Evolutionary conservation across 345 rosid species (phyloP).

Genomic region (Arabidopsis thaliana): TAIR10.1 NC_003076.8:7919001-7919500

Average conservation of each 20-base stretch:
- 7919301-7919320: constrained; percentile 1
- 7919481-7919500: constrained; percentile 36
- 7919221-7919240: neutral
- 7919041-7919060: constrained; percentile 63
- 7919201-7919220: neutral
- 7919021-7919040: constrained; percentile 68
- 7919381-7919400: neutral
- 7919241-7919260: neutral
- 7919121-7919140: constrained; percentile 42
- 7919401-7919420: constrained; percentile 10
- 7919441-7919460: constrained; percentile 48
- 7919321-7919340: neutral
- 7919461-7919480: constrained; percentile 42
- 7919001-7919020: constrained; percentile 57
- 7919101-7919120: constrained; percentile 55
- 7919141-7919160: constrained; percentile 38
- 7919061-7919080: constrained; percentile 46
- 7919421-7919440: constrained; percentile 33
- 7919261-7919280: constrained; percentile 59
- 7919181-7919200: neutral
- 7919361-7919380: neutral
- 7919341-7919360: neutral
- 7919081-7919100: constrained; percentile 74
- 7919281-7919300: constrained; percentile 47
- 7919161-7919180: neutral